Evolutionary conservation across 108 stramenopile species (phyloP).

Genomic region (Cyclotella cryptica): DNA sequence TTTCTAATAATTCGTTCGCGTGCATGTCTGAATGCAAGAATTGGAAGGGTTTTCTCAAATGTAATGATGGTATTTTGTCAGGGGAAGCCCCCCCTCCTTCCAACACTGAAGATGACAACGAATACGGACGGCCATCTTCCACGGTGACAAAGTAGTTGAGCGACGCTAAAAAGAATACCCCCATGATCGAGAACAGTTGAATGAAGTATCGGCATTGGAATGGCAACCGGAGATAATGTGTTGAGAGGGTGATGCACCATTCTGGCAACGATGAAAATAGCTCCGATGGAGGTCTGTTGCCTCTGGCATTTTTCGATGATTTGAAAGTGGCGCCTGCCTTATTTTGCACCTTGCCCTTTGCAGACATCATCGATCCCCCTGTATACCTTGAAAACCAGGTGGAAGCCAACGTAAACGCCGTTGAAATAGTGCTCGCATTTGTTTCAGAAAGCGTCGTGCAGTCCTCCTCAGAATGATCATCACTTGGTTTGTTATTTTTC

Average conservation of each 20-base stretch:
- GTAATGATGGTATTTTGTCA: conserved; percentile 28
- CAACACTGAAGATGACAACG: conserved; percentile 7
- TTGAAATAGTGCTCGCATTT: not conserved
- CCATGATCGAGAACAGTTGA: conserved; percentile 34
- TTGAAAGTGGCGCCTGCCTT: not conserved
- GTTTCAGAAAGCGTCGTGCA: not conserved
- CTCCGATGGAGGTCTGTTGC: conserved; percentile 3
- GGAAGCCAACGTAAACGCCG: conserved; percentile 16
- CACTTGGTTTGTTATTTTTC: not conserved
- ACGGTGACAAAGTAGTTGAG: conserved; percentile 47
- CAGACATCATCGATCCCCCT: not conserved
- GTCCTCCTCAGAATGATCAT: conserved; percentile 1
- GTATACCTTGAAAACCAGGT: not conserved
- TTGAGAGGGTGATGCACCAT: not conserved
- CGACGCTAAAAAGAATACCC: conserved; percentile 32
- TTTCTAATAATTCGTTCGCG: conserved; percentile 17
- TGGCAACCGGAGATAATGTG: conserved; percentile 21
- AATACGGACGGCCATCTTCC: conserved; percentile 9
- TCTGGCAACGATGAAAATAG: not conserved
- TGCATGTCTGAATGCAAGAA: conserved; percentile 21
- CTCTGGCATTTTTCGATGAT: not conserved
- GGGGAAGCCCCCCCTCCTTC: conserved; percentile 39
- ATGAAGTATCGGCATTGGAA: conserved; percentile 38
- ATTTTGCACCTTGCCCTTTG: not conserved
- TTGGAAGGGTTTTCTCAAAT: conserved; percentile 26